A percentile compares a stretch with the other conserved stretches of the same genome.
phyloP scores from a whole-genome alignment of 129 eudicot species.

The Rutidosis leptorrhynchoides region DNA sequence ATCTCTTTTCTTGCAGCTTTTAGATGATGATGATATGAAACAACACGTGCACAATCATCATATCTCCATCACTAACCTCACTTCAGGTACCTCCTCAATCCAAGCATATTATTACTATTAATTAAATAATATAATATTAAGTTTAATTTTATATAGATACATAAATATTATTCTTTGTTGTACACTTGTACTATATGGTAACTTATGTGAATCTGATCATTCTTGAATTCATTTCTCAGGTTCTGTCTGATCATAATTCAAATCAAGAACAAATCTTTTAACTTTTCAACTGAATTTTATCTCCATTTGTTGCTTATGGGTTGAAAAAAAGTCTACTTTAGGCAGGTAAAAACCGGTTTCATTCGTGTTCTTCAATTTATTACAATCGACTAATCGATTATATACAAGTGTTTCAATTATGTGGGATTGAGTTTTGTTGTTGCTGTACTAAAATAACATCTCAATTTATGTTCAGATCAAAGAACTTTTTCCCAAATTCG shows the following conservation, averaged over 20 bases:
- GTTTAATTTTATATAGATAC: background rate
- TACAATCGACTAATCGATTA: conserved; percentile 8
- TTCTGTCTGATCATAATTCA: conserved; percentile 7
- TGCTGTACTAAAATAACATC: too few relatives aligned
- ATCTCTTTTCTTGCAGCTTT: conserved; percentile 24
- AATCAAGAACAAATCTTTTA: background rate
- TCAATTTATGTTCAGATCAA: conserved; percentile 27
- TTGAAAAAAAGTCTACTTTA: conserved; percentile 30
- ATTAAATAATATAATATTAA: too few relatives aligned
- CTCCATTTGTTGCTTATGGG: conserved; percentile 37
- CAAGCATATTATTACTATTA: too few relatives aligned
- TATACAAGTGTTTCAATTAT: conserved; percentile 33
- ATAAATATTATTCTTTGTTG: background rate
- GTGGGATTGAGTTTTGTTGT: too few relatives aligned
- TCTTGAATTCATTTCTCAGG: conserved; percentile 23
- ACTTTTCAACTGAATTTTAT: conserved; percentile 13
- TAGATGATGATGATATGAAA: conserved; percentile 27
- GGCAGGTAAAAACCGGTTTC: conserved; percentile 29
- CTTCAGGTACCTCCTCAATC: conserved; percentile 38
- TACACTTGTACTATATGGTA: background rate
- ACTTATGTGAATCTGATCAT: conserved; percentile 15
- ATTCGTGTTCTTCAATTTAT: background rate
- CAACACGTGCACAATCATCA: conserved; percentile 59
- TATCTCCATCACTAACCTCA: conserved; percentile 33
- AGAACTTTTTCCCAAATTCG: conserved; percentile 5